These are phyloP conservation scores for Wickerhamomyces rabaulensis DNA, from an alignment of 805 yeast genomes.

Conservation along the genomic window DNA sequence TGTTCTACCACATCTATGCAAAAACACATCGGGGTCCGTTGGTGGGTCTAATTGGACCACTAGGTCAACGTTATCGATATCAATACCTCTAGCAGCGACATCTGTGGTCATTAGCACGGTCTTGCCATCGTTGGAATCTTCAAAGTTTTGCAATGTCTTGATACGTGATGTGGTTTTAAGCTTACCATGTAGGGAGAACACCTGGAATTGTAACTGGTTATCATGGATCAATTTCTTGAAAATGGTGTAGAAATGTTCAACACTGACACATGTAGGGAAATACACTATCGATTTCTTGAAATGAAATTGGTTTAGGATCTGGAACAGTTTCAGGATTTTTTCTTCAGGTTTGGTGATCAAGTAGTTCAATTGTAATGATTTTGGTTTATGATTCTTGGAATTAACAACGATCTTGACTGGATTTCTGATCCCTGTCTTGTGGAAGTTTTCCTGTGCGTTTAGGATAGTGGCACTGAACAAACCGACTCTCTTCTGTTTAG, in stretches of 20 bases:
- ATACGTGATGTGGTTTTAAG: slow-evolving; percentile 74
- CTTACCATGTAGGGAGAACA: slow-evolving; percentile 88
- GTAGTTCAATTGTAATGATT: slow-evolving; percentile 57
- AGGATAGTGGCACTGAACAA: slow-evolving; percentile 90
- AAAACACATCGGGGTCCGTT: slow-evolving; percentile 82
- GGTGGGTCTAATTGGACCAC: slow-evolving; percentile 97
- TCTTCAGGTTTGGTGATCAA: slow-evolving; percentile 50
- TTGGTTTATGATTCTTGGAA: slow-evolving; percentile 50
- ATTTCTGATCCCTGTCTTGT: slow-evolving; percentile 86
- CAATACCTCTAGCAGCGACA: slow-evolving; percentile 97
- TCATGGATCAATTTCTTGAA: slow-evolving; percentile 35
- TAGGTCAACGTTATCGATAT: slow-evolving; percentile 89
- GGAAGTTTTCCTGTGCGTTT: slow-evolving; percentile 72
- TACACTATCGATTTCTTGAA: slow-evolving; percentile 84
- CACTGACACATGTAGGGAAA: slow-evolving; percentile 85
- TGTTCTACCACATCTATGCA: slow-evolving; percentile 93
- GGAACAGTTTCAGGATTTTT: slow-evolving; percentile 56
- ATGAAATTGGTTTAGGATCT: slow-evolving; percentile 45
- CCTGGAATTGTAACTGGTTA: slow-evolving; percentile 28
- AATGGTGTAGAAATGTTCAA: slow-evolving; percentile 66
- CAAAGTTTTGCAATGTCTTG: slow-evolving; percentile 61
- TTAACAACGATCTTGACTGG: slow-evolving; percentile 86
- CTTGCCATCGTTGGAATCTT: slow-evolving; percentile 29
- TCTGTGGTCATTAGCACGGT: slow-evolving; percentile 84
- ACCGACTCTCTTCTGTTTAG: slow-evolving; percentile 91